Evolutionary conservation across 805 yeast genomes (phyloP).

Genomic region (Kodamaea hsintzibuensis): DNA sequence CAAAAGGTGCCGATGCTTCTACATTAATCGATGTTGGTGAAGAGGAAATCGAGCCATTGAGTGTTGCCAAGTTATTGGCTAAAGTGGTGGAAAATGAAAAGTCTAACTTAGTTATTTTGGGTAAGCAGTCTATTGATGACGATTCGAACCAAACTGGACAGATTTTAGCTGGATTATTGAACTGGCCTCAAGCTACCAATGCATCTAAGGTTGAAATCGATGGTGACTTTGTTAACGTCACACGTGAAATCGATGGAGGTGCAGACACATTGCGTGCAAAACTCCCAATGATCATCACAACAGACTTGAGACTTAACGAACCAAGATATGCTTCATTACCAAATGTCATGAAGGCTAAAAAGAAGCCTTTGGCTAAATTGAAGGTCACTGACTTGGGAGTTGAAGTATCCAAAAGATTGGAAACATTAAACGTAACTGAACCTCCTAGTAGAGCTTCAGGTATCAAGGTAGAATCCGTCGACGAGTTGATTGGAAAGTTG

Average conservation of each 20-base stretch:
- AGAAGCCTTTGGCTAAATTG: slow-evolving; percentile 80
- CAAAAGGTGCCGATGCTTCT: slow-evolving; percentile 90
- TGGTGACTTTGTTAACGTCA: slow-evolving; percentile 63
- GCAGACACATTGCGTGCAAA: slow-evolving; percentile 75
- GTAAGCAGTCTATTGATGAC: slow-evolving; percentile 96
- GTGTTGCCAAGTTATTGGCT: slow-evolving; percentile 82
- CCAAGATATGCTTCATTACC: slow-evolving; percentile 97
- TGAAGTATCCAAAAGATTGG: slow-evolving; percentile 61
- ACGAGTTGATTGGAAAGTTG: slow-evolving; percentile 75
- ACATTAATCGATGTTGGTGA: slow-evolving; percentile 80
- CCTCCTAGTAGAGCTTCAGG: slow-evolving; percentile 86
- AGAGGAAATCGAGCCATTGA: slow-evolving; percentile 77
- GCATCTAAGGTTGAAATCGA: slow-evolving; percentile 79
- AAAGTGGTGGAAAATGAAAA: slow-evolving; percentile 68
- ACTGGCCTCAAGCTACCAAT: slow-evolving; percentile 97
- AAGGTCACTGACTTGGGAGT: slow-evolving; percentile 68
- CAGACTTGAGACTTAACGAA: slow-evolving; percentile 90
- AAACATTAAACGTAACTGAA: slow-evolving; percentile 73
- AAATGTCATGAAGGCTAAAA: slow-evolving; percentile 97
- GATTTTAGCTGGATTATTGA: slow-evolving; percentile 88
- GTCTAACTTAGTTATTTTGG: slow-evolving; percentile 81
- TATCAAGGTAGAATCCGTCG: slow-evolving; percentile 74
- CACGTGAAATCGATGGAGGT: slow-evolving; percentile 96
- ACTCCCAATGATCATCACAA: slow-evolving; percentile 84
- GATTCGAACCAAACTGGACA: slow-evolving; percentile 96